phyloP scores from a whole-genome alignment of 2,329 filamentous ascomycete species.

The Simplicillium sp. region DNA sequence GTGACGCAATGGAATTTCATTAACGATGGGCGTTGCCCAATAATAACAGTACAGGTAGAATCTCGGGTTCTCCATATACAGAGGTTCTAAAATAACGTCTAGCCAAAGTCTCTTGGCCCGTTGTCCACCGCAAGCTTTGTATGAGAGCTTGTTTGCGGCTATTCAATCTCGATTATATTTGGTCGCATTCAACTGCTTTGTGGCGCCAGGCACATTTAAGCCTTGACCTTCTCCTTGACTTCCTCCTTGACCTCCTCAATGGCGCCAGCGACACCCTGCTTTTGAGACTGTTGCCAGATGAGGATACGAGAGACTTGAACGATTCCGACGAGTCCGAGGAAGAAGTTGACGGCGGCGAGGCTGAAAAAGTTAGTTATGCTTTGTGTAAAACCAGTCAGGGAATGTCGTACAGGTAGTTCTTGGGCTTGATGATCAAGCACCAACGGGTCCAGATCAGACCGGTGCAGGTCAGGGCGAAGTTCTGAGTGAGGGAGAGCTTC shows the following conservation, averaged over 20 bases:
- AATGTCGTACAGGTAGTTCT: constrained; percentile 65
- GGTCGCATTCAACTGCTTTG: background rate
- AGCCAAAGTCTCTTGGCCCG: no score
- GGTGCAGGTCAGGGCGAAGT: constrained; percentile 79
- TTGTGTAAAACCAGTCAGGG: background rate
- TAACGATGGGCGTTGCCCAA: no score
- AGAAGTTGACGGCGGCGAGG: constrained; percentile 95
- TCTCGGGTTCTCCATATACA: no score
- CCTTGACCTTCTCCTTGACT: constrained; percentile 20
- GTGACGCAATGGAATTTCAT: no score
- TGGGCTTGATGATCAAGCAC: constrained; percentile 94
- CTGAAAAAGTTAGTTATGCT: constrained; percentile 28
- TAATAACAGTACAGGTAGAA: no score
- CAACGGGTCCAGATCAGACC: constrained; percentile 97
- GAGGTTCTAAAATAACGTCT: no score
- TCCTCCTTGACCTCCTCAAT: constrained; percentile 32
- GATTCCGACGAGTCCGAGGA: constrained; percentile 80
- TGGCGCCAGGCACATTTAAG: constrained; percentile 7
- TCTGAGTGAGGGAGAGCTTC: constrained; percentile 88
- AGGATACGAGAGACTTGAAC: constrained; percentile 74
- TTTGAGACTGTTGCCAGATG: constrained; percentile 51
- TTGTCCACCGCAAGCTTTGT: no score
- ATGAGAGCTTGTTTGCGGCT: no score
- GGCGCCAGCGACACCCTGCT: constrained; percentile 31
- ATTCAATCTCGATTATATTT: no score